Percentiles rank a stretch among this genome's conserved stretches.
Evolutionary conservation across 2,329 filamentous ascomycete species (phyloP).

Genomic region (Fusarium devonianum): DNA sequence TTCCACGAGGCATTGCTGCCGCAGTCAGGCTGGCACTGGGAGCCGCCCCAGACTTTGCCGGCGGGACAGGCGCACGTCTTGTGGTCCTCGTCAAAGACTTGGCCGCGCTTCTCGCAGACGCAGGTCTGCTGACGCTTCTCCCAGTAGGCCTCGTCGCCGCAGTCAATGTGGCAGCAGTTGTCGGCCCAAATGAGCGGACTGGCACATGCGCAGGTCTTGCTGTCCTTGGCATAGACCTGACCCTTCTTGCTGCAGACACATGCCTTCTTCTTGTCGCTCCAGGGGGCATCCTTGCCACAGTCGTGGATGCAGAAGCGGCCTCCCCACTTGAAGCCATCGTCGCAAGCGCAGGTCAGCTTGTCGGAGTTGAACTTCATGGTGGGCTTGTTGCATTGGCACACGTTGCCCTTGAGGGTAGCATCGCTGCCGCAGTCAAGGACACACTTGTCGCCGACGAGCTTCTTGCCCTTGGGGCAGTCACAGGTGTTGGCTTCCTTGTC

Average conservation of each 20-base stretch:
- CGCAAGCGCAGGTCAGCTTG: background rate
- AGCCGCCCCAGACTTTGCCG: constrained; percentile 5
- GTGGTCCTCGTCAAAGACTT: background rate
- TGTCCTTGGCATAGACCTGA: background rate
- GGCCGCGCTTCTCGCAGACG: constrained; percentile 3
- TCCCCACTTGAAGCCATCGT: background rate
- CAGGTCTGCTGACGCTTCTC: background rate
- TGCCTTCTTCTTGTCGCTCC: background rate
- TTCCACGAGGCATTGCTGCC: constrained; percentile 5
- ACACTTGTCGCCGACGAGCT: background rate
- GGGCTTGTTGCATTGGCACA: constrained; percentile 3
- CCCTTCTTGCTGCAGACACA: background rate
- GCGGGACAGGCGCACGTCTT: constrained; percentile 1
- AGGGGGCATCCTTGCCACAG: constrained; percentile 2
- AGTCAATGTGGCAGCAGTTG: constrained; percentile 6
- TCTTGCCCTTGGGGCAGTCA: background rate
- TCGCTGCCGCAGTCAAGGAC: background rate
- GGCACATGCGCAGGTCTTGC: constrained; percentile 4
- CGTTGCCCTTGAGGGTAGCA: background rate
- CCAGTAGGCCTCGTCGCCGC: constrained; percentile 13
- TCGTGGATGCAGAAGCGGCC: constrained; percentile 1
- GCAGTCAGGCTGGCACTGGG: constrained; percentile 7
- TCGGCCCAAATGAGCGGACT: constrained; percentile 3
- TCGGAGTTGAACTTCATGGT: background rate
- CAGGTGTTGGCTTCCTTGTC: background rate